Base-by-base conservation (phyloP, 2,329 filamentous ascomycete species). In the Fusarium sacchari region DNA sequence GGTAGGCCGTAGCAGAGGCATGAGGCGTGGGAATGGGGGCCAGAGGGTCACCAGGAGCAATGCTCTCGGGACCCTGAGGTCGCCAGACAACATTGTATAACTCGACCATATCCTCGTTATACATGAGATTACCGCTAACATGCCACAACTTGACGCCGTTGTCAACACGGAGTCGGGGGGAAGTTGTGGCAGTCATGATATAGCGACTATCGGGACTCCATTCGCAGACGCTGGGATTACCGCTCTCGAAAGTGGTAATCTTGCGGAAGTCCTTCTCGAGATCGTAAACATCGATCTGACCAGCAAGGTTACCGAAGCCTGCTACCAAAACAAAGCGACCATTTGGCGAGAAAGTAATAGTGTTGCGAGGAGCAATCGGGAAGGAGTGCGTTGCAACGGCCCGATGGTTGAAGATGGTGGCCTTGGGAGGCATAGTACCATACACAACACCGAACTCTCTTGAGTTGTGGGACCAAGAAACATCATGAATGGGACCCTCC, bases 341-440 rank as follows among this genome's bases (percentile, higher is more conserved):
- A 72, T 94, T 95, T 22, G 96, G 96, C 18, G 96, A 98, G 85
- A 98, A 99, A 58, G 92, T 88, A 80, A 98, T 96, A 58, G 96
- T 98, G 85, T 99, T 99, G 79, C 96, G 92, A 18, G 96, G 96
- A 7, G 88, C 92, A 60, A 98, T 88, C 58, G 94, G 90, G 84
- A 99, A 98, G 67, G 89, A 94, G 84, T 98, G 94, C 65, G 92
- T 93, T 26, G 93, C 88, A 67, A 95, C 89, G 71, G 94, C 96
- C 72, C 94, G 92, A 78, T 93, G 90, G 83, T 98, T 98, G 89
- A 98, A 99, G 76, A 99, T 96, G 76, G 96, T 98, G 7, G 96
- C 96, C 88, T 98, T 98, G 63, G 96, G 94, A n/a, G 96, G 96
- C 95, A 98, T 98, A 83, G 94, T 98, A 70, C 96, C 96, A 81